These are phyloP conservation scores for Tricholomella constricta DNA, from an alignment of 768 basidiomycete genomes.

Conservation along the genomic window DNA sequence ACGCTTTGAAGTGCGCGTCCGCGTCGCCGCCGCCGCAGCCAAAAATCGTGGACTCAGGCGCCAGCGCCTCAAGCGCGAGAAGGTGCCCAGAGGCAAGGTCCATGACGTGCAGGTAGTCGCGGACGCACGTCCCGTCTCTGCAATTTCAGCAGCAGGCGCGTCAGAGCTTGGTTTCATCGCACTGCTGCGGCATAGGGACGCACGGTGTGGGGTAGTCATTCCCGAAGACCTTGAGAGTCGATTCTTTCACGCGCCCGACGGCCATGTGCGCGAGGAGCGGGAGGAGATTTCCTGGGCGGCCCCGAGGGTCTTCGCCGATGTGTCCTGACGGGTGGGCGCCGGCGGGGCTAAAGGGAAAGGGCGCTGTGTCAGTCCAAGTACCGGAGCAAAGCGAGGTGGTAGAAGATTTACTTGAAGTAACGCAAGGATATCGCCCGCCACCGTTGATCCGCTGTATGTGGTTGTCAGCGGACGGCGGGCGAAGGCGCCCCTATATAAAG, in stretches of 20 bases:
- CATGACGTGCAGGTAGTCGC: conserved; percentile 91
- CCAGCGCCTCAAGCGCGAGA: conserved; percentile 84
- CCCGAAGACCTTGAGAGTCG: conserved; percentile 83
- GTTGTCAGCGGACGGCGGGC: background rate
- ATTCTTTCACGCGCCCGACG: conserved; percentile 77
- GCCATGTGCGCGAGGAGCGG: conserved; percentile 96
- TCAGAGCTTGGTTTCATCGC: too few species aligned
- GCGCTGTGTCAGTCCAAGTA: background rate
- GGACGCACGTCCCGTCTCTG: conserved; percentile 97
- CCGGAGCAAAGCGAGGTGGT: background rate
- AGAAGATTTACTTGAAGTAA: conserved; percentile 85
- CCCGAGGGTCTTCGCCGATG: conserved; percentile 96
- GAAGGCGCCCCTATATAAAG: conserved; percentile 1
- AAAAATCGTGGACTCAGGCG: conserved; percentile 61
- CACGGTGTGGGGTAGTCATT: conserved; percentile 96
- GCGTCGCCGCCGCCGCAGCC: conserved; percentile 47
- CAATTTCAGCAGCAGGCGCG: too few species aligned
- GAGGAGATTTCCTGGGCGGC: conserved; percentile 91
- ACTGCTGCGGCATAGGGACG: conserved; percentile 26
- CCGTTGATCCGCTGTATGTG: conserved; percentile 58
- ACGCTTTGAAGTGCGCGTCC: conserved; percentile 81
- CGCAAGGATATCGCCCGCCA: conserved; percentile 88
- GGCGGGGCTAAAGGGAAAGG: conserved; percentile 79
- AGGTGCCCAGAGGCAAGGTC: conserved; percentile 96
- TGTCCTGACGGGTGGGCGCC: conserved; percentile 96